Percentiles rank a stretch among this genome's conserved stretches.
Conservation (phyloP, 1,284 basidiomycete genomes). For the Fomitopsis schrenkii region DNA sequence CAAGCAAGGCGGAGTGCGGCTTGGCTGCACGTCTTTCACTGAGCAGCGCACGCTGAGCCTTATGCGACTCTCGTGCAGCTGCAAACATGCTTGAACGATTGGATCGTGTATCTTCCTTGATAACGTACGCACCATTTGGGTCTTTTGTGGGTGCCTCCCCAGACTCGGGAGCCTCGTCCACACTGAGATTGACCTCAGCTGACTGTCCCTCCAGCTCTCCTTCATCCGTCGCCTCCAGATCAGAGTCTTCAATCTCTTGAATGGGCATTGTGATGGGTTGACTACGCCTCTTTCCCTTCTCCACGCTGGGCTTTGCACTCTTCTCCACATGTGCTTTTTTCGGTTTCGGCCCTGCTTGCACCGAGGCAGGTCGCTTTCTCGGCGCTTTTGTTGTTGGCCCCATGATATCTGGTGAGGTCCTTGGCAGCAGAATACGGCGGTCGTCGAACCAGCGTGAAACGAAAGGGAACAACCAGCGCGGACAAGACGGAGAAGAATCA, state of each 20-base stretch:
- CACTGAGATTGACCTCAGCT: background rate
- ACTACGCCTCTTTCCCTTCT: slow-evolving; percentile 43
- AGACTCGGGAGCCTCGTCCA: slow-evolving; percentile 16
- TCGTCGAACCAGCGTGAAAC: background rate
- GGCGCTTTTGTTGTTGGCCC: background rate
- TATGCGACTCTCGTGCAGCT: slow-evolving; percentile 65
- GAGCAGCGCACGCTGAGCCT: slow-evolving; percentile 57
- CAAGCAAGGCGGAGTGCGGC: slow-evolving; percentile 71
- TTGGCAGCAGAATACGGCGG: background rate
- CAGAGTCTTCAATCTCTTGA: slow-evolving; percentile 30
- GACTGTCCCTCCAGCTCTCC: slow-evolving; percentile 25
- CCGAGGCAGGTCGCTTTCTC: slow-evolving; percentile 47
- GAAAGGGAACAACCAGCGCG: background rate
- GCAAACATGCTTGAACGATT: background rate
- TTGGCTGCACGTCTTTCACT: slow-evolving; percentile 71
- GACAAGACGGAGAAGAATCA: background rate
- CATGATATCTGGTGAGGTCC: background rate
- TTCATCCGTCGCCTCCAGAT: slow-evolving; percentile 29
- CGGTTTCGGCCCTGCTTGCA: slow-evolving; percentile 42
- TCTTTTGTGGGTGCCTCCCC: slow-evolving; percentile 39
- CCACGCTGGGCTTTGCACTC: slow-evolving; percentile 13
- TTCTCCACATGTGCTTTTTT: slow-evolving; percentile 49
- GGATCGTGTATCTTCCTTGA: background rate
- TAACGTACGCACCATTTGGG: slow-evolving; percentile 44
- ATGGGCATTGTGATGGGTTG: slow-evolving; percentile 43